These are phyloP conservation scores for Cenococcum geophilum DNA, from an alignment of 495 filamentous ascomycete species.

Conservation along the genomic window DNA sequence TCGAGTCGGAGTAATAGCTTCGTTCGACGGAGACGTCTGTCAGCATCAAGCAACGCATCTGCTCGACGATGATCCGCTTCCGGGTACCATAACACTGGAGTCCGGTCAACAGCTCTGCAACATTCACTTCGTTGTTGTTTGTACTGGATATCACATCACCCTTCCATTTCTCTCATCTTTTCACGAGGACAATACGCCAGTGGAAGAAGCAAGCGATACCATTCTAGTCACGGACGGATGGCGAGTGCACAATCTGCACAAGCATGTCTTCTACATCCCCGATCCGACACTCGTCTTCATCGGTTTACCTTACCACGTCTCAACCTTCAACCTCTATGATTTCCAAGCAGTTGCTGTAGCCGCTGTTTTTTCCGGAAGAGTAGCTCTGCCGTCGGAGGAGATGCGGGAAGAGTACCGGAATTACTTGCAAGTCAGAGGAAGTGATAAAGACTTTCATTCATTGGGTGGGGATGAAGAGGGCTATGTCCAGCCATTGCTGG, in stretches of 20 bases:
- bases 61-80: conserved; percentile 5
- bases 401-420: no score
- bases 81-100: conserved; percentile 40
- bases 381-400: no score
- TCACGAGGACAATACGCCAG: conserved; percentile 16
- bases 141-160: conserved; percentile 60
- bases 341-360: conserved; percentile 57
- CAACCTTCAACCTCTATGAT: conserved; percentile 60
- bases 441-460: no score
- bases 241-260: conserved; percentile 60
- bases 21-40: conserved; percentile 19
- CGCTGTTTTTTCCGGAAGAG: no score
- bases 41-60: neutral
- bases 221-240: conserved; percentile 57
- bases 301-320: conserved; percentile 54
- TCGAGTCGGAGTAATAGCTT: conserved; percentile 46
- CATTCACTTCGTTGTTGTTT: conserved; percentile 53
- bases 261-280: conserved; percentile 61
- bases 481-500: no score
- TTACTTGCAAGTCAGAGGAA: no score
- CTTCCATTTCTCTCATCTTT: conserved; percentile 49
- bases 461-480: no score
- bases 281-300: conserved; percentile 58
- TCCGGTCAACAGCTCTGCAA: conserved; percentile 43
- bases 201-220: conserved; percentile 42